A percentile compares a stretch with the other conserved stretches of the same genome.
Conservation (phyloP, 768 basidiomycete species). For the Amanita subjunquillea region DNA sequence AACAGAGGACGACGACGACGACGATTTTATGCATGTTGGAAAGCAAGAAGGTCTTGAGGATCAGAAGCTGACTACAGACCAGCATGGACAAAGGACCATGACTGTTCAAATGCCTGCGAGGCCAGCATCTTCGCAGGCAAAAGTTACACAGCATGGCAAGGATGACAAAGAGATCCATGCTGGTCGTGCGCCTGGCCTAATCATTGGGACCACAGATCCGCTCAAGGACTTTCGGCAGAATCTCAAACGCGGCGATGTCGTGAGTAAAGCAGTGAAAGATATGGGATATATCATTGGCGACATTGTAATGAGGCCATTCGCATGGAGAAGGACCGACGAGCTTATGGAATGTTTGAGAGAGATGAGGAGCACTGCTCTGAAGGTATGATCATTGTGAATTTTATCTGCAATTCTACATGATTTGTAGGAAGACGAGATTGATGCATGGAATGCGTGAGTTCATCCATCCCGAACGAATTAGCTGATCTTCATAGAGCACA, state of each 20-base stretch:
- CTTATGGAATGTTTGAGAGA: conserved; percentile 63
- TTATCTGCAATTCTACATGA: neutral
- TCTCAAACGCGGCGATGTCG: conserved; percentile 63
- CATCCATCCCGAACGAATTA: neutral
- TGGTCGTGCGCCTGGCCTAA: conserved; percentile 55
- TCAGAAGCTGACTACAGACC: conserved; percentile 2
- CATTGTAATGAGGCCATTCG: conserved; percentile 63
- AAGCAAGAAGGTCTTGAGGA: conserved; percentile 1
- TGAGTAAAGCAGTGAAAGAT: conserved; percentile 80
- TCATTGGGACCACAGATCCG: conserved; percentile 67
- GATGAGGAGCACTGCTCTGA: conserved; percentile 57
- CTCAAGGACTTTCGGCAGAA: conserved; percentile 70
- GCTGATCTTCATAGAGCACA: conserved; percentile 14
- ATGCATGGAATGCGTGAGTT: conserved; percentile 68
- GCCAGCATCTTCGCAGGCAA: conserved; percentile 19
- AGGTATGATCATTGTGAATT: conserved; percentile 28
- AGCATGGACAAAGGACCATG: conserved; percentile 7
- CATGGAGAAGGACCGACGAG: conserved; percentile 52
- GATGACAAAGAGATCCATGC: conserved; percentile 27
- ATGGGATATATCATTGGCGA: conserved; percentile 61
- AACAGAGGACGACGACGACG: conserved; percentile 34
- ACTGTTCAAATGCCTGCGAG: conserved; percentile 30
- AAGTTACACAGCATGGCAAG: conserved; percentile 6
- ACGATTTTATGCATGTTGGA: conserved; percentile 25
- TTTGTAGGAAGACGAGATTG: conserved; percentile 69